Percentiles rank a stretch among this genome's conserved stretches.
Evolutionary conservation across 768 basidiomycete species (phyloP).

Genomic region (Kwoniella newhampshirensis): DNA sequence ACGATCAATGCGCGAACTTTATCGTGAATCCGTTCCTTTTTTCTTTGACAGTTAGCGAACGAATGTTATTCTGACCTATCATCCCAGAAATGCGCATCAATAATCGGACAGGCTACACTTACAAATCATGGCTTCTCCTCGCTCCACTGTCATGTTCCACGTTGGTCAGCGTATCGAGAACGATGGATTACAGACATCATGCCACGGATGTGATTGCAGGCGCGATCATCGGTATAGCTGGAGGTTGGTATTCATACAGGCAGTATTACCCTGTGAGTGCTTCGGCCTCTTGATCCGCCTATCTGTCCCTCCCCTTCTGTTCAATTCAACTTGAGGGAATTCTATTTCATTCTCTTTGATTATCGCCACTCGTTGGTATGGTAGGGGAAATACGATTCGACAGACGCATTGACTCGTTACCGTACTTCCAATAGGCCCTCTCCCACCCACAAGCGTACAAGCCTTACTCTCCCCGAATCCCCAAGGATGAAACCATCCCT

Average conservation of each 20-base stretch:
- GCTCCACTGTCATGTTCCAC: conserved; percentile 40
- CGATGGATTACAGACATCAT: conserved; percentile 52
- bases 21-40: no score
- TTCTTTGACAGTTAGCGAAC: no score
- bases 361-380: no score
- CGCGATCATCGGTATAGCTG: conserved; percentile 40
- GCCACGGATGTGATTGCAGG: conserved; percentile 51
- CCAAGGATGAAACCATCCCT: conserved; percentile 25
- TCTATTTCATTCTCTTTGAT: not conserved
- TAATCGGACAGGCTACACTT: conserved; percentile 41
- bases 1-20: no score
- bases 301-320: no score
- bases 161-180: conserved; percentile 42
- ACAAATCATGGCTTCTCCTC: conserved; percentile 51
- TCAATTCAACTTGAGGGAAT: no score
- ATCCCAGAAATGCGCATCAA: conserved; percentile 39
- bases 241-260: conserved; percentile 45
- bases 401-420: no score
- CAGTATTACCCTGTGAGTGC: conserved; percentile 48
- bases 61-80: no score
- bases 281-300: not conserved
- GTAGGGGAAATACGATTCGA: no score
- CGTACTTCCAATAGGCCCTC: no score
- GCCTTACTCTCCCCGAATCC: conserved; percentile 42
- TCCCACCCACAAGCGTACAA: conserved; percentile 33